Conservation (phyloP, 805 yeast genomes). For the Lipomyces lipofer region DNA sequence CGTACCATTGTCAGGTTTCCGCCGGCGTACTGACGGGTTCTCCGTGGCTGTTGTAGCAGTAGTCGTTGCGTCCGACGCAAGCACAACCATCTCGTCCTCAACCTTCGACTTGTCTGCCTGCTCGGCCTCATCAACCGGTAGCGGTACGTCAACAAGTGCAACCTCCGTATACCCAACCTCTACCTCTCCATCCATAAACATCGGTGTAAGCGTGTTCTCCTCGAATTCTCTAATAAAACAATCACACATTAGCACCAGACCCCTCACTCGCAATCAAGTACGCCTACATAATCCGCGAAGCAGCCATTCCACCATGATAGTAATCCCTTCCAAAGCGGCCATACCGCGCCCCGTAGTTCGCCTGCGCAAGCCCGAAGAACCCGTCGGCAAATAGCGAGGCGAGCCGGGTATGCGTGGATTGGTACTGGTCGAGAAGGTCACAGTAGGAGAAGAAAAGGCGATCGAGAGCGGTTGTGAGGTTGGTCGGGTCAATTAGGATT, state of each 20-base stretch:
- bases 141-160: conserved; percentile 7
- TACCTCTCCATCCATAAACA: background rate
- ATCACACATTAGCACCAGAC: no score
- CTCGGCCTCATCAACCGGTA: conserved; percentile 3
- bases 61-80: background rate
- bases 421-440: conserved; percentile 23
- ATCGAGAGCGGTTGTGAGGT: conserved; percentile 5
- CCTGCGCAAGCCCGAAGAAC: conserved; percentile 24
- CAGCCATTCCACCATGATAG: conserved; percentile 44
- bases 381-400: conserved; percentile 15
- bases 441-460: conserved; percentile 20
- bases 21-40: background rate
- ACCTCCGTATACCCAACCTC: background rate
- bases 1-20: conserved; percentile 1
- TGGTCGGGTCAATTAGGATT: conserved; percentile 12
- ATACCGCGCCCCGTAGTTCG: conserved; percentile 23
- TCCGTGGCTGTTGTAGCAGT: conserved; percentile 7
- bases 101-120: background rate
- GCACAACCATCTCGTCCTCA: background rate
- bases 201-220: conserved; percentile 1
- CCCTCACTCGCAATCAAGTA: background rate
- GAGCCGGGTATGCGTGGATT: conserved; percentile 7
- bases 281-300: conserved; percentile 31
- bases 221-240: background rate
- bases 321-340: conserved; percentile 45